A percentile compares a stretch with the other conserved stretches of the same genome.
phyloP scores from a whole-genome alignment of 495 filamentous ascomycete species.

The Recurvomyces mirabilis region DNA sequence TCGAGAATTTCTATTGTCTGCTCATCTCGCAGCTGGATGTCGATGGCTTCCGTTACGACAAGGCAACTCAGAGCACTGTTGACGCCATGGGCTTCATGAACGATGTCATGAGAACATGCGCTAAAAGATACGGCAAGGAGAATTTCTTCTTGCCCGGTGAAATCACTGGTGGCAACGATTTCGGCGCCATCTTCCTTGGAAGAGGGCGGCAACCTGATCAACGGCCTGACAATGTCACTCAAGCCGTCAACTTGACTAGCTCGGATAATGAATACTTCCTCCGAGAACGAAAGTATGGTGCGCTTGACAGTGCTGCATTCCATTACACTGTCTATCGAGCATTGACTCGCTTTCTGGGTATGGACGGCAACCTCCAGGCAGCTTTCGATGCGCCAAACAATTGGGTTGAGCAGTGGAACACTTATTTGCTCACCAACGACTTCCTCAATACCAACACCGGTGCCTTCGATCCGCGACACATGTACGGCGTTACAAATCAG shows the following conservation, averaged over 20 bases:
- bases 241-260: slow-evolving; percentile 28
- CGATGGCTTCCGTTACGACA: slow-evolving; percentile 41
- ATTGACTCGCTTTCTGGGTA: slow-evolving; percentile 53
- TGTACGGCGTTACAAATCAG: slow-evolving; percentile 61
- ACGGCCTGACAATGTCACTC: slow-evolving; percentile 35
- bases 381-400: slow-evolving; percentile 50
- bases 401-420: slow-evolving; percentile 52
- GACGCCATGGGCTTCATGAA: slow-evolving; percentile 37
- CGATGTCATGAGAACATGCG: slow-evolving; percentile 34
- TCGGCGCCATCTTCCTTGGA: slow-evolving; percentile 56
- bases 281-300: slow-evolving; percentile 44
- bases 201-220: slow-evolving; percentile 49
- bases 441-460: slow-evolving; percentile 54
- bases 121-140: slow-evolving; percentile 32
- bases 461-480: slow-evolving; percentile 57
- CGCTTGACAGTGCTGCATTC: slow-evolving; percentile 56
- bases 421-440: slow-evolving; percentile 54
- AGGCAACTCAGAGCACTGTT: slow-evolving; percentile 37
- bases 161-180: slow-evolving; percentile 48
- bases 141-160: slow-evolving; percentile 42
- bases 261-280: slow-evolving; percentile 43
- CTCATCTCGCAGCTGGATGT: slow-evolving; percentile 44
- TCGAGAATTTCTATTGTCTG: slow-evolving; percentile 57
- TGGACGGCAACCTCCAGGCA: slow-evolving; percentile 52
- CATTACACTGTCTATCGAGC: slow-evolving; percentile 63